Percentiles rank a stretch among this genome's conserved stretches.
Evolutionary conservation across 2,329 filamentous ascomycete species (phyloP).

Genomic region (Fusarium sp.): DNA sequence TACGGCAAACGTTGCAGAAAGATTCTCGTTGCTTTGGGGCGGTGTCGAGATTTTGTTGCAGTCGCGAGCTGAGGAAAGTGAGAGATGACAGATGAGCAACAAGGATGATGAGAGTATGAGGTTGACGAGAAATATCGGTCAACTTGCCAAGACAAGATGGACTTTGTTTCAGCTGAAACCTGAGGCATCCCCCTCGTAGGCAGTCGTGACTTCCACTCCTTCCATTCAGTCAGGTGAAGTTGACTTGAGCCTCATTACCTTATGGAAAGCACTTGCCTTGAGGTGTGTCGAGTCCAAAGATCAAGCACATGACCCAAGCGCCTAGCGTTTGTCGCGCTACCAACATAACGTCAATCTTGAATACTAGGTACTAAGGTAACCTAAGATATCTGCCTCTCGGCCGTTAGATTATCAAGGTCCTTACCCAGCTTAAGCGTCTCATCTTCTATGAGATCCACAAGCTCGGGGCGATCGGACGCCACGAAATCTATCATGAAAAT

Average conservation of each 20-base stretch:
- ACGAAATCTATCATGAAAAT: neutral
- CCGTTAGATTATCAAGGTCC: neutral
- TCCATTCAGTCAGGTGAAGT: neutral
- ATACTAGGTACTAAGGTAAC: neutral
- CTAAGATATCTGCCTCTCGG: neutral
- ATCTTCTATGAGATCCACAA: neutral
- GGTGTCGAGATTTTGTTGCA: conserved; percentile 12
- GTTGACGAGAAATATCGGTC: conserved; percentile 12
- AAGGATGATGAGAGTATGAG: conserved; percentile 18
- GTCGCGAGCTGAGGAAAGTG: conserved; percentile 23
- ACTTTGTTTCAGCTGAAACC: conserved; percentile 9
- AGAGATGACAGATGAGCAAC: conserved; percentile 18
- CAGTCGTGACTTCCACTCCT: conserved; percentile 6
- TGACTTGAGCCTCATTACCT: conserved; percentile 13
- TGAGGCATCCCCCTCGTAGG: conserved; percentile 11
- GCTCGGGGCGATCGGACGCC: neutral
- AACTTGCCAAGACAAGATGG: conserved; percentile 6
- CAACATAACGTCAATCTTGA: neutral
- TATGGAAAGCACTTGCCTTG: neutral
- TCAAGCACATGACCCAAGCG: conserved; percentile 27
- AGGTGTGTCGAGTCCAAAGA: neutral
- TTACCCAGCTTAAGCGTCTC: neutral
- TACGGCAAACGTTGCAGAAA: conserved; percentile 37
- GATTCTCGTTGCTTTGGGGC: conserved; percentile 13
- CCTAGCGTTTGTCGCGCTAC: conserved; percentile 34